A percentile compares a stretch with the other conserved stretches of the same genome.
These are phyloP conservation scores for Mytilinidion resinicola DNA, from an alignment of 495 filamentous ascomycete species.

Conservation along the genomic window DNA sequence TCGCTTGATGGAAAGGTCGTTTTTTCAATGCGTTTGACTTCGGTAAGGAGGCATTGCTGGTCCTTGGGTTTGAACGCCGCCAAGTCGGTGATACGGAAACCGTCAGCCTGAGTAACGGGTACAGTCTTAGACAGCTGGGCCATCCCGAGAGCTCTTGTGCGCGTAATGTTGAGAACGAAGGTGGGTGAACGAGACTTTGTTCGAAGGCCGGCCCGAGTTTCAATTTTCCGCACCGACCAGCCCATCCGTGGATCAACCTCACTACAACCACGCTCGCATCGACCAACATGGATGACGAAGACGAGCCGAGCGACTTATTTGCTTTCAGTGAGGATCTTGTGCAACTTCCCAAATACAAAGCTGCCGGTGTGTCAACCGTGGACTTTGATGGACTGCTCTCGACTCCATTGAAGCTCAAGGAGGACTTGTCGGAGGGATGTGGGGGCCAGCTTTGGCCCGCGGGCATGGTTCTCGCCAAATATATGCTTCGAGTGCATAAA, in stretches of 20 bases:
- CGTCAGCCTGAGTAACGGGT: background rate
- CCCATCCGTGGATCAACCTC: background rate
- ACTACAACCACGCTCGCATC: background rate
- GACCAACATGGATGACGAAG: conserved; percentile 14
- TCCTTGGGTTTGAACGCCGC: conserved; percentile 8
- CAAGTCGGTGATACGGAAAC: conserved; percentile 4
- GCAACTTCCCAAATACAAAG: conserved; percentile 56
- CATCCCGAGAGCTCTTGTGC: background rate
- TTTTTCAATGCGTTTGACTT: conserved; percentile 48
- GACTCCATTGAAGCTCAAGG: conserved; percentile 65
- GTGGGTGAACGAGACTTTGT: background rate
- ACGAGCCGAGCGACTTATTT: conserved; percentile 12
- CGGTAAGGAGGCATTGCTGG: conserved; percentile 35
- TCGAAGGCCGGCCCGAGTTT: background rate
- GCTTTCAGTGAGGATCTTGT: conserved; percentile 61
- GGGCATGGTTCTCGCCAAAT: conserved; percentile 77
- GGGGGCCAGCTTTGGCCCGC: conserved; percentile 93
- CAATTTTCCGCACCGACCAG: background rate
- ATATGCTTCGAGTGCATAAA: conserved; percentile 66
- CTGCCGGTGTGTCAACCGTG: conserved; percentile 55
- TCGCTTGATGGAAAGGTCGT: conserved; percentile 56
- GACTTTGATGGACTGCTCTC: conserved; percentile 70
- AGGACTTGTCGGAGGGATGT: conserved; percentile 80
- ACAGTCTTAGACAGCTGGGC: conserved; percentile 1
- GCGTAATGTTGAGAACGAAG: background rate